Conservation (phyloP, 2,329 filamentous ascomycete genomes). For the Elsinoe batatas region DNA sequence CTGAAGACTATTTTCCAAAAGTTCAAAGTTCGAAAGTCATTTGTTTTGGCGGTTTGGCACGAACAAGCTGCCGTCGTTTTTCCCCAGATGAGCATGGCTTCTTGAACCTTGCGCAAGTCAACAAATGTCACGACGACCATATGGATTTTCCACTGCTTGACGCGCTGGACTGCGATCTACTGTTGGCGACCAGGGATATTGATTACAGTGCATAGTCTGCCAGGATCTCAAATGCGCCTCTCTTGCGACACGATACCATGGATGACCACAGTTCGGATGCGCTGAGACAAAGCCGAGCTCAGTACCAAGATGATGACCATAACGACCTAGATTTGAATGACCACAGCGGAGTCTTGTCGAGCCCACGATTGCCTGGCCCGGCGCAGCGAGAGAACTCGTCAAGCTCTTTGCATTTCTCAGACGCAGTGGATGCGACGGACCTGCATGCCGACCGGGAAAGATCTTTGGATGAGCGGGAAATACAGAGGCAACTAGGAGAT, state of each 20-base stretch:
- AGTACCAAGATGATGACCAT: neutral
- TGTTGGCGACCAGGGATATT: neutral
- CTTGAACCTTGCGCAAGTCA: neutral
- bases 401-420: constrained; percentile 10
- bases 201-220: constrained; percentile 9
- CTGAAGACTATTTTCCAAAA: too few species aligned
- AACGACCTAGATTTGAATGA: neutral
- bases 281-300: neutral
- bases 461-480: constrained; percentile 46
- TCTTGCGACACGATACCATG: neutral
- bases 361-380: neutral
- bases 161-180: neutral
- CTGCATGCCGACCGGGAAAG: constrained; percentile 30
- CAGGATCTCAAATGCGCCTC: constrained; percentile 1
- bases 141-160: constrained; percentile 4
- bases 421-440: constrained; percentile 9
- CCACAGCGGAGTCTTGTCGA: neutral
- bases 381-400: neutral
- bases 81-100: neutral
- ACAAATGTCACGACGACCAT: neutral
- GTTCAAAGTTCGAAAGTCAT: too few species aligned
- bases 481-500: constrained; percentile 50
- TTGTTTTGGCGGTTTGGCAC: too few species aligned
- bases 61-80: too few species aligned
- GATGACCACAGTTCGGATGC: constrained; percentile 2